phyloP scores from a whole-genome alignment of 345 rosid genomes.

The Jatropha curcas region DNA sequence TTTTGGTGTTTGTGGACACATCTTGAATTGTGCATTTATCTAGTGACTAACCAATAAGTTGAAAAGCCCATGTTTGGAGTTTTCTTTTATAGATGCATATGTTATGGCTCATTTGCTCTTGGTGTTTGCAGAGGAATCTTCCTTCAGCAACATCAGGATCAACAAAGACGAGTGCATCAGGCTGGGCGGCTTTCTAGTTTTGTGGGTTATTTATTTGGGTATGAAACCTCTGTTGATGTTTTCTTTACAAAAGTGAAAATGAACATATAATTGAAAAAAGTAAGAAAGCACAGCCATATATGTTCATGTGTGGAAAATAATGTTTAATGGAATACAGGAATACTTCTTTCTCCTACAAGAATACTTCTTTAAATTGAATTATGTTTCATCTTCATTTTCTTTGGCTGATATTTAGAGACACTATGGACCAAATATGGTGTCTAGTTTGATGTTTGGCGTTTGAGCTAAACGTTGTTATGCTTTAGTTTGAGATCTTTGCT shows the following conservation, averaged over 20 bases:
- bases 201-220: slow-evolving; percentile 18
- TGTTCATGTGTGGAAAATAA: slow-evolving; percentile 19
- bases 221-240: slow-evolving; percentile 16
- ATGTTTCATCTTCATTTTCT: background rate
- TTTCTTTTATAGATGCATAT: background rate
- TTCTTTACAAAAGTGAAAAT: background rate
- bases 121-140: slow-evolving; percentile 67
- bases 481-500: background rate
- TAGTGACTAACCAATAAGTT: background rate
- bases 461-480: too few relatives aligned
- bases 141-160: slow-evolving; percentile 64
- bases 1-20: background rate
- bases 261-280: slow-evolving; percentile 11
- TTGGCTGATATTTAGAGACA: background rate
- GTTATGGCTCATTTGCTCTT: slow-evolving; percentile 13
- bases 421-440: background rate
- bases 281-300: slow-evolving; percentile 13
- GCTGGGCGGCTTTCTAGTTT: slow-evolving; percentile 94
- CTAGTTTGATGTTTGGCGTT: background rate
- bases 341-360: slow-evolving; percentile 4
- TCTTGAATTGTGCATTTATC: background rate
- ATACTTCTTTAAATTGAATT: background rate
- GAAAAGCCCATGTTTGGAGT: background rate
- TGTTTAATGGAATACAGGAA: slow-evolving; percentile 8
- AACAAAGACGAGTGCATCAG: slow-evolving; percentile 67